These are phyloP conservation scores for Sanguinoderma infundibulare DNA, from an alignment of 1,284 basidiomycete genomes.

Conservation along the genomic window DNA sequence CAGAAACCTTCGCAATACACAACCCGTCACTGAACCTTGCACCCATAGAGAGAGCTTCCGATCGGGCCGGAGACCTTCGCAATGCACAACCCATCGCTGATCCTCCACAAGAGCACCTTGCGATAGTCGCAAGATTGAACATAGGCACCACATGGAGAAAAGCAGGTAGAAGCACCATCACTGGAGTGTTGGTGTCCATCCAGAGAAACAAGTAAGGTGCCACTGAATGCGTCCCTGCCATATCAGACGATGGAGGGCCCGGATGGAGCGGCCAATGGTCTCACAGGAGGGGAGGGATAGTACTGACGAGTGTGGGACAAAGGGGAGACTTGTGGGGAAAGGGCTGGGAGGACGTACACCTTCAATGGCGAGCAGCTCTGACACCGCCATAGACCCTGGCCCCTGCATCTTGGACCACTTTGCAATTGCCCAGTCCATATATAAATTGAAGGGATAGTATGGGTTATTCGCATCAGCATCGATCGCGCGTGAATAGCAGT, in stretches of 20 bases:
- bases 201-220: not conserved
- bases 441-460: conserved; percentile 16
- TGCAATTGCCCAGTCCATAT: conserved; percentile 27
- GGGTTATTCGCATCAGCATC: not conserved
- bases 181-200: not conserved
- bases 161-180: not conserved
- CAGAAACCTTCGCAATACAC: no score
- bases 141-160: not conserved
- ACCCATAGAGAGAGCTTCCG: no score
- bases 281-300: no score
- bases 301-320: no score
- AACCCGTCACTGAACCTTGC: no score
- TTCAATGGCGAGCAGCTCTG: conserved; percentile 24
- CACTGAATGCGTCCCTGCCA: not conserved
- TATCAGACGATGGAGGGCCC: no score
- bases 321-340: no score
- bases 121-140: not conserved
- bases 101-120: not conserved
- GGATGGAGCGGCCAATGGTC: no score
- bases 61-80: not conserved
- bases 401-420: conserved; percentile 27
- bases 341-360: conserved; percentile 26
- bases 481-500: not conserved
- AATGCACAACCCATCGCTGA: not conserved
- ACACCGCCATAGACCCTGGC: conserved; percentile 22